These are phyloP conservation scores for Xylaria flabelliformis DNA, from an alignment of 495 filamentous ascomycete species.

Conservation along the genomic window DNA sequence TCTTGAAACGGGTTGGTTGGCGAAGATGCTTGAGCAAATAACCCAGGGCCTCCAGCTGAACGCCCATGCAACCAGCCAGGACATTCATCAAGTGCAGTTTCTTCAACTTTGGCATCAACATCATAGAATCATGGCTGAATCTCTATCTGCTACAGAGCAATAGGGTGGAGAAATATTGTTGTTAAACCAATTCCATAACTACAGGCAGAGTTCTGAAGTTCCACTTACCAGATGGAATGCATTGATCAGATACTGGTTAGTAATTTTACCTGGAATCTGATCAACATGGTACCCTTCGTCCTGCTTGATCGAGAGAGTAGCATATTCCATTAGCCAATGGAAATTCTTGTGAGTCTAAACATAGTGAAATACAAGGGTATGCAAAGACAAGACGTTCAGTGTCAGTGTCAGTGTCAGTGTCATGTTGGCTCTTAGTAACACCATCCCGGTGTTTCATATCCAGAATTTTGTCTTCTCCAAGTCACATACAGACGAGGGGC, in stretches of 20 bases:
- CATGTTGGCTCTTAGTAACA: not conserved
- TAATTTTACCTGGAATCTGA: not conserved
- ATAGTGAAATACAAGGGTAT: not conserved
- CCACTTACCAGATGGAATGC: not conserved
- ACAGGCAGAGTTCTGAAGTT: not conserved
- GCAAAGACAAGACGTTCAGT: not conserved
- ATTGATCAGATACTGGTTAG: not conserved
- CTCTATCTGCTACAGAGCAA: not conserved
- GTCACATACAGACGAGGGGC: not conserved
- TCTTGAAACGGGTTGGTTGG: not conserved
- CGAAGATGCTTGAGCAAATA: not conserved
- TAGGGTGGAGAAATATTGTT: not conserved
- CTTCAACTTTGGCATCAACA: not conserved
- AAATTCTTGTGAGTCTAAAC: not conserved
- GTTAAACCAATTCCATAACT: not conserved
- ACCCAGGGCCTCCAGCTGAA: not conserved
- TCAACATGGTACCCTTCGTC: not conserved
- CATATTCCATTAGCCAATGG: not conserved
- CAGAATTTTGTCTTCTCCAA: not conserved
- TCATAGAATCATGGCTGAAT: not conserved
- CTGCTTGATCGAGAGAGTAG: not conserved
- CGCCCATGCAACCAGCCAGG: not conserved
- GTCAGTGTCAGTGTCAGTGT: not conserved
- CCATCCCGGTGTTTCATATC: not conserved
- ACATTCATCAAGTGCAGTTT: not conserved